phyloP scores from a whole-genome alignment of 2,329 filamentous ascomycete genomes.

The Sordariomycetes sp. region DNA sequence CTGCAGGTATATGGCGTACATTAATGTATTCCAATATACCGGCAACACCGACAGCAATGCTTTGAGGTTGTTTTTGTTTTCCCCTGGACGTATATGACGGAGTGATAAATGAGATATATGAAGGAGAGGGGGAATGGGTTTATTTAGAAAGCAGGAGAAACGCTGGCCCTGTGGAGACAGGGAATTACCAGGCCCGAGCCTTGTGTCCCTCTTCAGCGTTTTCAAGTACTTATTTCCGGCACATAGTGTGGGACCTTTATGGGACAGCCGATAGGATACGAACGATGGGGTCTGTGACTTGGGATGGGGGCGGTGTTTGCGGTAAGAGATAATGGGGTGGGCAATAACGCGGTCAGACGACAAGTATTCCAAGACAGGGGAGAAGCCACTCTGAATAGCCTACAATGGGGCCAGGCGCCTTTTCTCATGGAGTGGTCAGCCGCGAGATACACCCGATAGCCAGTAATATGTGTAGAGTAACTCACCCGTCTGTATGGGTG shows the following conservation, averaged over 20 bases:
- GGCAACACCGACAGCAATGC: background rate
- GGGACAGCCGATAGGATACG: background rate
- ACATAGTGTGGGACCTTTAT: background rate
- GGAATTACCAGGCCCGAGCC: background rate
- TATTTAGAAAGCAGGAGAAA: background rate
- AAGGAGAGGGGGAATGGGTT: background rate
- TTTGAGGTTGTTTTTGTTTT: background rate
- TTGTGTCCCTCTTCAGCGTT: constrained; percentile 1
- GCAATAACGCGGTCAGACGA: background rate
- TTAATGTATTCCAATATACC: background rate
- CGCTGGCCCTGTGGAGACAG: background rate
- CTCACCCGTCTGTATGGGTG: background rate
- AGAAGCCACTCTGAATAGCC: background rate
- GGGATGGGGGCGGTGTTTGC: background rate
- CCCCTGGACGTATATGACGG: background rate
- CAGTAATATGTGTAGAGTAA: constrained; percentile 1
- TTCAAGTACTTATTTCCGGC: background rate
- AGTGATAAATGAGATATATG: background rate
- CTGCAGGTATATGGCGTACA: background rate
- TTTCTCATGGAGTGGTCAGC: background rate
- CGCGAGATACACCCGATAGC: background rate
- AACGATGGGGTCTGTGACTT: background rate
- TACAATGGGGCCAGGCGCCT: background rate
- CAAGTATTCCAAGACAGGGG: background rate
- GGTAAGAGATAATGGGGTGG: background rate